Evolutionary conservation across 73 alveolate genomes (phyloP), one percentile per base, ranked within the genome.

Genomic region (Stentor roeselii): DNA sequence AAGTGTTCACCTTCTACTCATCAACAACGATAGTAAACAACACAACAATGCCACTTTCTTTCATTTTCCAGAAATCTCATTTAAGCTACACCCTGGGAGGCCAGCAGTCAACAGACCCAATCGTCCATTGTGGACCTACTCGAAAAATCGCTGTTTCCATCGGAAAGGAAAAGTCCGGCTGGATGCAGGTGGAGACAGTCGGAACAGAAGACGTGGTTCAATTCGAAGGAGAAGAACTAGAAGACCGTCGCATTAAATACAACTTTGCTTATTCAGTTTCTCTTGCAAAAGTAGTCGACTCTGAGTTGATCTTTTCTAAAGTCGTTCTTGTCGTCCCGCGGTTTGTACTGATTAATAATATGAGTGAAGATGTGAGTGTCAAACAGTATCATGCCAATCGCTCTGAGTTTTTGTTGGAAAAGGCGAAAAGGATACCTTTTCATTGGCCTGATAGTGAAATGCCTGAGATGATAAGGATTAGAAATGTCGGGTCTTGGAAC

Each of bases 241-340:
- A 76, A n/a, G 74, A 39, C 0, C 32, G 14, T 37, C 14, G 6
- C 40, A 39, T n/a, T 31, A 76, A 76, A 41, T 76, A 39, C 39
- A 31, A 86, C n/a, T 60, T 86, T 0, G 89, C 84, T 21, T 86
- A 83, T 39, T 76, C 59, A 6, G 78, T 83, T 3, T 40, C 60
- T 60, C 78, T 86, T 36, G 78, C 82, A 42, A 36, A 80, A 75
- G 86, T 83, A 3, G 76, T 75, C 30, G 76, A 84, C 76, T 41
- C 3, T 35, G 87, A 82, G 83, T 80, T 76, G 0, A 59, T 83
- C 37, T 85, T 86, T 3, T 76, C 92, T 60, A 83, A 80, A 27
- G 82, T 84, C 11, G 82, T 86, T 39, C 78, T 87, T 30, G 60
- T 86, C 36, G 60, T 87, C 36, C 92, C 92, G 14, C 42, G 89